Conservation (phyloP, 2,329 filamentous ascomycete genomes). For the Gliomastix tumulicola region DNA sequence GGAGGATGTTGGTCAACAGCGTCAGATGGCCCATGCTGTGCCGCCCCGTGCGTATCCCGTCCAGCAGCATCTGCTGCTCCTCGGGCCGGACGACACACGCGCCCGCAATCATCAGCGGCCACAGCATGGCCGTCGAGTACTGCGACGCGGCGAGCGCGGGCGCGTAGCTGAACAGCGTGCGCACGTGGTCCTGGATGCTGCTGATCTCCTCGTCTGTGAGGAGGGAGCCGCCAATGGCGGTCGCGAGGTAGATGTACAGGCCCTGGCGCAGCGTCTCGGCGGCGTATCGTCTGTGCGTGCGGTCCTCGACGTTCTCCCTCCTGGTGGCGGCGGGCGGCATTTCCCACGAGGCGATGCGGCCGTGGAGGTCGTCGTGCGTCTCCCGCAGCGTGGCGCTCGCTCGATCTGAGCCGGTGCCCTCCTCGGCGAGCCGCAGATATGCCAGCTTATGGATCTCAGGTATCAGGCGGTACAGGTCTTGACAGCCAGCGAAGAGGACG, state of each 20-base stretch:
- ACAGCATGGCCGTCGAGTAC: slow-evolving; percentile 2
- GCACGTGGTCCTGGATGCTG: not conserved
- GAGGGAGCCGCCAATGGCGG: slow-evolving; percentile 2
- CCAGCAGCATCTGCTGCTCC: not conserved
- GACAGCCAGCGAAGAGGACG: slow-evolving; percentile 1
- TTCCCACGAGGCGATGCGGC: not conserved
- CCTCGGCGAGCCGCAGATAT: slow-evolving; percentile 1
- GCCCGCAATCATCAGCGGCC: slow-evolving; percentile 2
- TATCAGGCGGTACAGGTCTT: slow-evolving; percentile 1
- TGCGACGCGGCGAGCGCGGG: not conserved
- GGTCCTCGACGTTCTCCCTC: not conserved
- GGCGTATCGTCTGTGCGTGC: not conserved
- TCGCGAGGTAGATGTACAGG: slow-evolving; percentile 3
- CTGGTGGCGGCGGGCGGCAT: not conserved
- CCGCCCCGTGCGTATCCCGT: not conserved
- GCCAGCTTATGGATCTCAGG: slow-evolving; percentile 1
- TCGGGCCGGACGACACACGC: slow-evolving; percentile 1
- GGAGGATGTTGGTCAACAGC: slow-evolving; percentile 1
- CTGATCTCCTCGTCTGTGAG: not conserved
- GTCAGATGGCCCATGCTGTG: slow-evolving; percentile 1
- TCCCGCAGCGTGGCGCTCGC: not conserved
- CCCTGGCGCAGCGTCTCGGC: slow-evolving; percentile 3
- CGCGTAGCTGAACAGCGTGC: not conserved
- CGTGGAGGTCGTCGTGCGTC: not conserved
- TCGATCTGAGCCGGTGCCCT: not conserved